Conservation (phyloP, 495 filamentous ascomycete genomes). For the Terfezia boudieri region DNA sequence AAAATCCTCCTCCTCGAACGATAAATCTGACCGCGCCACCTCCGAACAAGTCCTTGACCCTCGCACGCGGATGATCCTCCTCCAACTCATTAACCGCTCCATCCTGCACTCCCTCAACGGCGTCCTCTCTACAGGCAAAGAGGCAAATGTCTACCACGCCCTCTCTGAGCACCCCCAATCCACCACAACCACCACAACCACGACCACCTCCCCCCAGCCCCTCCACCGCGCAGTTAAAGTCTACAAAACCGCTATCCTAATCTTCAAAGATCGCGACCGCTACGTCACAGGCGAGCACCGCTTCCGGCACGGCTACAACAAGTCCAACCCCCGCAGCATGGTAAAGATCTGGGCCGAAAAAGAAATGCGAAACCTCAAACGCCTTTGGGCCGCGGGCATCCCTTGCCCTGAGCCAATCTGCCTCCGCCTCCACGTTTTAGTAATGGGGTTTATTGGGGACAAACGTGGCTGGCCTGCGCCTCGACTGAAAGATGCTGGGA, state of each 20-base stretch:
- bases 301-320: conserved; percentile 63
- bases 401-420: conserved; percentile 74
- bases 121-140: conserved; percentile 84
- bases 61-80: conserved; percentile 76
- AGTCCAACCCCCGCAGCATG: conserved; percentile 81
- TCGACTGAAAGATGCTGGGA: conserved; percentile 35
- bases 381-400: conserved; percentile 62
- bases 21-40: conserved; percentile 82
- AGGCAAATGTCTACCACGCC: conserved; percentile 89
- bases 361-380: conserved; percentile 80
- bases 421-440: conserved; percentile 70
- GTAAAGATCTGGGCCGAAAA: conserved; percentile 97
- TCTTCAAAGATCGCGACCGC: conserved; percentile 90
- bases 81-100: conserved; percentile 80
- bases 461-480: conserved; percentile 70
- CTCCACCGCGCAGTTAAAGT: conserved; percentile 77
- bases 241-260: conserved; percentile 89
- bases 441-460: conserved; percentile 83
- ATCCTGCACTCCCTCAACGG: conserved; percentile 64
- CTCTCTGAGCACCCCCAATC: conserved; percentile 28
- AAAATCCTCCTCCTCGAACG: conserved; percentile 22
- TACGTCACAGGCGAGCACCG: conserved; percentile 87
- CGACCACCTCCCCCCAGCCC: conserved; percentile 27
- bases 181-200: conserved; percentile 27
- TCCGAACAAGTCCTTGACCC: conserved; percentile 85